Base-by-base conservation (phyloP, 2,329 filamentous ascomycete genomes). In the Colletotrichum lupini region DNA sequence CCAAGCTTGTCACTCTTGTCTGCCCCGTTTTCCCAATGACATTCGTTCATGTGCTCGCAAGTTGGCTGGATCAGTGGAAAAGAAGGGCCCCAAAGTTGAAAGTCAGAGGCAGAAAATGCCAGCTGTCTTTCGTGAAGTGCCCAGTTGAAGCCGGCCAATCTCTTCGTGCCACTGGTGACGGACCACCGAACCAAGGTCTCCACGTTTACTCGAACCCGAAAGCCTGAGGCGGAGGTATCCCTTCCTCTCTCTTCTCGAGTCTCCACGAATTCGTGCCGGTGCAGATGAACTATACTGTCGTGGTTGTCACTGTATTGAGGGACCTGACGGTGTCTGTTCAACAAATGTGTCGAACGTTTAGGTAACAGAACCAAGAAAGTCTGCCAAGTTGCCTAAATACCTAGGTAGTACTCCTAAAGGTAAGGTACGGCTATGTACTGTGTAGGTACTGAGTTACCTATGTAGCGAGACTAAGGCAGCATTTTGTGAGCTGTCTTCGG, bases 101-200 rank as follows among this genome's bases (percentile, higher is more conserved):
- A 30, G 30, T 22, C 37, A 28, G 37, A 24, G 46, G 37, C 46
- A 19, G 26, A n/a, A 30, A 9, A 55, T 72, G 65, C 69, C 65
- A 72, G 69, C 37, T 72, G 64, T 68, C 64, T 55, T 42, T 53
- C 68, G 64, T 67, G 56, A 14, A 24, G 52, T 22, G 42, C 22
- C 57, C 63, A 58, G 19, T 59, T 26, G 22, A 35, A 64, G 42
- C 69, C 69, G 58, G 52, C 69, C 58, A 72, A 69, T 69, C 65
- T 64, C 52, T n/a, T 46, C 28, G 58, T 69, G 69, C 69, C 69
- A 69, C 69, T 35, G 66, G 52, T 69, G 16, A 59, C n/a, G 19
- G 5, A 53, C 5, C n/a, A 30, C 63, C 24, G 26, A n/a, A 32
- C 9, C 19, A n/a, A 19, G 26, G 37, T 32, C 42, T 22, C 42